These are phyloP conservation scores for Trypanosoma lewisi DNA, from an alignment of 208 protist species.

Conservation along the genomic window DNA sequence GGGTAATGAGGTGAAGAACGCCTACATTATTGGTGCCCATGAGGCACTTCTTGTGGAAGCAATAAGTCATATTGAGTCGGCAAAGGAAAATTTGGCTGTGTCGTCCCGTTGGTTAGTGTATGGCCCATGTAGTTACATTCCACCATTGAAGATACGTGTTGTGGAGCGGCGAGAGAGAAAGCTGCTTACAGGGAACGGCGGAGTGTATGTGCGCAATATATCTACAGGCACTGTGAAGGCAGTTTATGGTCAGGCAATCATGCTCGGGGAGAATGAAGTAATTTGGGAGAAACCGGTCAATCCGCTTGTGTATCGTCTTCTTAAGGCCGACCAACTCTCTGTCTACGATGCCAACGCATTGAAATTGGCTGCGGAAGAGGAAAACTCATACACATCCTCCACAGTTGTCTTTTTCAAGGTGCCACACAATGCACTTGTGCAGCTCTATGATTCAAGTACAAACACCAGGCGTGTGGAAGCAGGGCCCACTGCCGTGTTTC, in stretches of 20 bases:
- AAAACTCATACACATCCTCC: constrained; percentile 17
- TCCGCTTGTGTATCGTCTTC: constrained; percentile 45
- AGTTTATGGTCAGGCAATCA: constrained; percentile 49
- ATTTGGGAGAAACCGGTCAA: constrained; percentile 78
- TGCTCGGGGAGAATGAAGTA: constrained; percentile 72
- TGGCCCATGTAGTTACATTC: constrained; percentile 92
- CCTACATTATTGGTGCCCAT: constrained; percentile 34
- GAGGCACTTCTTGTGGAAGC: constrained; percentile 72
- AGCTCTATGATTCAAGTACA: constrained; percentile 92
- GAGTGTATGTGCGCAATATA: constrained; percentile 95
- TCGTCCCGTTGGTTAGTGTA: constrained; percentile 94
- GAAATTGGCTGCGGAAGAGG: constrained; percentile 9
- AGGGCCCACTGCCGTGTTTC: constrained; percentile 66
- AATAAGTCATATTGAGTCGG: constrained; percentile 39
- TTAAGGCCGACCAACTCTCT: constrained; percentile 43
- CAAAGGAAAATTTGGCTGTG: constrained; percentile 22
- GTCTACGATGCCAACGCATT: constrained; percentile 18
- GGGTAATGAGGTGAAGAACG: constrained; percentile 27
- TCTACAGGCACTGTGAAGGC: constrained; percentile 70
- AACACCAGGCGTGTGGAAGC: constrained; percentile 77
- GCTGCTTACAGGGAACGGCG: constrained; percentile 90
- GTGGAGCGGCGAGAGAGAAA: constrained; percentile 87
- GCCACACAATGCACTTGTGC: constrained; percentile 92
- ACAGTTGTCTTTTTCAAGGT: constrained; percentile 83
- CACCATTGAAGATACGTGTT: constrained; percentile 89